Evolutionary conservation across 352 stramenopile species (phyloP).

Genomic region (Globisporangium nodosum): DNA sequence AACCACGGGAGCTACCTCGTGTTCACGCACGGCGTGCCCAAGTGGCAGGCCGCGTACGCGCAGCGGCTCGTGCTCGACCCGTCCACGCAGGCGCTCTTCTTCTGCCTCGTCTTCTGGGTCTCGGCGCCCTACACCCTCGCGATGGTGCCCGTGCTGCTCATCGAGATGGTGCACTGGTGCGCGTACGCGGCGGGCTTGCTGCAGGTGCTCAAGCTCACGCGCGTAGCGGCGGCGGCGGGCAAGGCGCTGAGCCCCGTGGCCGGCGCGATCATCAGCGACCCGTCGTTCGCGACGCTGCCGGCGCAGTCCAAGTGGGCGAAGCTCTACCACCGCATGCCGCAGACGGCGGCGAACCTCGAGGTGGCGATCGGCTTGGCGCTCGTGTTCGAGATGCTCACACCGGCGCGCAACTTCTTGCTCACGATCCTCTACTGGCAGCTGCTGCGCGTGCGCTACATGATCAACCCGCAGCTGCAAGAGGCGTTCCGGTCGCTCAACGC

Average conservation of each 20-base stretch:
- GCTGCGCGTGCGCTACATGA: constrained; percentile 89
- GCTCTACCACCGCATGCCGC: constrained; percentile 75
- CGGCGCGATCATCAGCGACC: constrained; percentile 54
- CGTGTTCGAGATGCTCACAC: constrained; percentile 79
- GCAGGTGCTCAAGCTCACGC: constrained; percentile 39
- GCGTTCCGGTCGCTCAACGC: constrained; percentile 70
- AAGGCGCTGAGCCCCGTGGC: constrained; percentile 54
- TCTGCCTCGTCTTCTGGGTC: constrained; percentile 84
- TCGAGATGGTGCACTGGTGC: constrained; percentile 77
- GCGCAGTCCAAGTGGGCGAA: constrained; percentile 70
- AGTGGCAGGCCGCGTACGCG: constrained; percentile 68
- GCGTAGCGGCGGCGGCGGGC: constrained; percentile 37
- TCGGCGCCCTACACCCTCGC: constrained; percentile 69
- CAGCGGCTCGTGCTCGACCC: constrained; percentile 80
- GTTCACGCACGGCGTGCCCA: constrained; percentile 73
- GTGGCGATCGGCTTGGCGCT: constrained; percentile 78
- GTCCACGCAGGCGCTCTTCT: constrained; percentile 78
- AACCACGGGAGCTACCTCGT: constrained; percentile 77
- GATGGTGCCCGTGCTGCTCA: constrained; percentile 68
- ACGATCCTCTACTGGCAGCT: constrained; percentile 88
- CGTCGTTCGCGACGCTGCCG: constrained; percentile 45
- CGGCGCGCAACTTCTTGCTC: constrained; percentile 81
- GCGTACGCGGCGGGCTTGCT: constrained; percentile 59
- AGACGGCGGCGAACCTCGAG: constrained; percentile 74
- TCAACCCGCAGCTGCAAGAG: constrained; percentile 81